These are phyloP conservation scores for Colletotrichum higginsianum DNA, from an alignment of 2,329 filamentous ascomycete species.

Conservation along the genomic window DNA sequence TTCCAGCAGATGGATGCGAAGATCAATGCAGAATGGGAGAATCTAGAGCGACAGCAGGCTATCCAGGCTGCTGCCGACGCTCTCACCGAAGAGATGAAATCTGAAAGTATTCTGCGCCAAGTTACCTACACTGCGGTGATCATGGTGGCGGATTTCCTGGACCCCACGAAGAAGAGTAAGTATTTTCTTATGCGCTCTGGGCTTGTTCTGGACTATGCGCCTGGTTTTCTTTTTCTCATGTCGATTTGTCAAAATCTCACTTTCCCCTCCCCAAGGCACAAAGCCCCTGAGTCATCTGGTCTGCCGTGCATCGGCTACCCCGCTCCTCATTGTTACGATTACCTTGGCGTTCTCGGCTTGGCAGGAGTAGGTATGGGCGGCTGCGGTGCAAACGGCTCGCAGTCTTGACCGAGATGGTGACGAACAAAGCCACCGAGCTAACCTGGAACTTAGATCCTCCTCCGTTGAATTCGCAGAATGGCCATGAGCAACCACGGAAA, in stretches of 20 bases:
- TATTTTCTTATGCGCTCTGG: constrained; percentile 30
- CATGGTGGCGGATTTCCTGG: constrained; percentile 90
- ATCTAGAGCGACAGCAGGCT: constrained; percentile 75
- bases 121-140: constrained; percentile 93
- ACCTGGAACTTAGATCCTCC: constrained; percentile 50
- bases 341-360: background rate
- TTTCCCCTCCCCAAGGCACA: background rate
- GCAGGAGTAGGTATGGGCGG: background rate
- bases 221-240: background rate
- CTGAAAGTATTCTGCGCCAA: constrained; percentile 93
- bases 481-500: constrained; percentile 50
- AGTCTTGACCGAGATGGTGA: background rate
- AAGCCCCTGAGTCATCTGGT: background rate
- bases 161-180: constrained; percentile 78
- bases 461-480: constrained; percentile 48
- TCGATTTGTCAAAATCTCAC: background rate
- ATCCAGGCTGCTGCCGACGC: constrained; percentile 80
- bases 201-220: background rate
- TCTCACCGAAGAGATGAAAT: constrained; percentile 96
- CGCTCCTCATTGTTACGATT: background rate
- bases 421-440: constrained; percentile 2
- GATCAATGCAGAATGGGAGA: constrained; percentile 88
- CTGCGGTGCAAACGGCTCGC: background rate
- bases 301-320: background rate
- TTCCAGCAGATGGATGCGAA: constrained; percentile 91